Evolutionary conservation across 805 yeast species (phyloP), one percentile per base, ranked within the genome.

Genomic region (Pichia gijzeniarum): DNA sequence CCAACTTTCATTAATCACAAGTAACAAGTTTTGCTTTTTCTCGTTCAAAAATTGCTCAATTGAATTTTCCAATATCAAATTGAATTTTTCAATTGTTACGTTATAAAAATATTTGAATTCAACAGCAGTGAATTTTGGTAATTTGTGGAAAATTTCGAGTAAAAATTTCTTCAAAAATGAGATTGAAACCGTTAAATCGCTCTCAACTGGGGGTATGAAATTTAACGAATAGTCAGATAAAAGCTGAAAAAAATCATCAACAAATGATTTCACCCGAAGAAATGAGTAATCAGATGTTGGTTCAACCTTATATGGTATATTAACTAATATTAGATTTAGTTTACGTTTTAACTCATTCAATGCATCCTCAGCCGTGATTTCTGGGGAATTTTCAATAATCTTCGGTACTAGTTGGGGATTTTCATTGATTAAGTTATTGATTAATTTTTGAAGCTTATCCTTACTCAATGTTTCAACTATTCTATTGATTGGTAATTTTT

Each of bases 291-390:
- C 95, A 39, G 84, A 77, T 32, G 74, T 70, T 9, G 73, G 70
- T 54, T 85, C 89, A 51, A 86, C 87, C 52, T 81, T 80, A 61
- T 84, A 86, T 1, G 96, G 96, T 52, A 88, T 63, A 48, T 73
- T 71, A 9, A 61, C 60, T 18, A 65, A 54, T 22, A 85, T 74
- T 4, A 57, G 58, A 18, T 70, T 59, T 40, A 75, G 65, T 55
- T 79, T 77, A 6, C 58, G 54, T 33, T 66, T 60, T 43, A 88
- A 67, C 35, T 77, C 67, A 10, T 63, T 68, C 9, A 82, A 59
- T 5, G 85, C 74, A 46, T 73, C 71, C 12, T 68, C 61, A 4
- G 79, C 71, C 0, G 80, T 68, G 14, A 89, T 79, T 41, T 69
- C 69, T 21, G 90, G 87, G 1, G 85, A 72, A 49, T 73, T 56